phyloP scores from a whole-genome alignment of 2,329 filamentous ascomycete species.

The Coniella lustricola region DNA sequence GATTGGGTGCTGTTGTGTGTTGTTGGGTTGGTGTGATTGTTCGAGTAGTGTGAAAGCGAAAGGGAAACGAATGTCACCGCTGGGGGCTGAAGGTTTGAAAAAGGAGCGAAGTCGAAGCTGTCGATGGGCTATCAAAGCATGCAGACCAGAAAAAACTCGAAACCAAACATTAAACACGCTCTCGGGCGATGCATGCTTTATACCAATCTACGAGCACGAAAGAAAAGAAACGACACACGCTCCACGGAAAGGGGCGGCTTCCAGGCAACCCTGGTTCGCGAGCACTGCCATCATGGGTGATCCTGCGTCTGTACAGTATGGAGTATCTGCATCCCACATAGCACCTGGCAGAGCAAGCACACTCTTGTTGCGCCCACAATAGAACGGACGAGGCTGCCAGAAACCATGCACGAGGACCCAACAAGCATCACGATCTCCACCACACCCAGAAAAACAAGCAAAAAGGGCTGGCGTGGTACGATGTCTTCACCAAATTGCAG shows the following conservation, averaged over 20 bases:
- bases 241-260: not conserved
- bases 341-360: too few relatives aligned
- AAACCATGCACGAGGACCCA: not conserved
- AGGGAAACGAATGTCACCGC: not conserved
- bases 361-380: too few relatives aligned
- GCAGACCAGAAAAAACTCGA: not conserved
- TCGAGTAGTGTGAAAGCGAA: not conserved
- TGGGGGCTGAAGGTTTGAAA: not conserved
- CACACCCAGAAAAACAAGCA: too few relatives aligned
- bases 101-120: not conserved
- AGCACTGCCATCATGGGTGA: too few relatives aligned
- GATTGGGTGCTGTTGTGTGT: not conserved
- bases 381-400: not conserved
- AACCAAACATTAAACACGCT: not conserved
- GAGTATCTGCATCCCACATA: too few relatives aligned
- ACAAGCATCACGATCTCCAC: too few relatives aligned
- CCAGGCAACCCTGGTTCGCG: too few relatives aligned
- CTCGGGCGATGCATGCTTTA: not conserved
- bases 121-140: slow-evolving; percentile 1
- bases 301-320: too few relatives aligned
- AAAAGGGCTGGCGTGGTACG: too few relatives aligned
- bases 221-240: not conserved
- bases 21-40: too few relatives aligned
- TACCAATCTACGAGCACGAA: not conserved
- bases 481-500: not conserved